Evolutionary conservation across 176 grass and related monocot genomes (phyloP).

Genomic region (Secale cereale): DNA sequence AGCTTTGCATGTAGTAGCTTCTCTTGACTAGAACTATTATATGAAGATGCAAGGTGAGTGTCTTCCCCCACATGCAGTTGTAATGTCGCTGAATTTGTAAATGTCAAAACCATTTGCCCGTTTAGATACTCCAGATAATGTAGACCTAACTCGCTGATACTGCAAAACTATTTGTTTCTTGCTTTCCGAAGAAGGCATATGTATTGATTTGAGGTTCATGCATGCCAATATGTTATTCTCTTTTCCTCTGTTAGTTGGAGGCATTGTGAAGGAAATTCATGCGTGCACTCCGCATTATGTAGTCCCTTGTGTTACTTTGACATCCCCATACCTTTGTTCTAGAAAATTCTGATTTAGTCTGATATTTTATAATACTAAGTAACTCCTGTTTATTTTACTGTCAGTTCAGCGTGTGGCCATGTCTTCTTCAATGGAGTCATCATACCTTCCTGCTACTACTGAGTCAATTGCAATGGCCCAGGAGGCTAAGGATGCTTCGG

Average conservation of each 20-base stretch:
- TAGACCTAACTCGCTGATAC: neutral
- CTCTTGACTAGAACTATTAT: neutral
- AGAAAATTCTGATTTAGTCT: neutral
- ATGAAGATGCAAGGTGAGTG: neutral
- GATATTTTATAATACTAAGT: neutral
- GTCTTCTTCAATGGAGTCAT: slow-evolving; percentile 35
- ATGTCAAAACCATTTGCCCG: neutral
- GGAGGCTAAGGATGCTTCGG: slow-evolving; percentile 55
- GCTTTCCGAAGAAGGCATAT: neutral
- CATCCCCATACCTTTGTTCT: neutral
- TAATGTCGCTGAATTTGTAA: neutral
- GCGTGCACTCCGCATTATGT: neutral
- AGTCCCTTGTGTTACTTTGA: neutral
- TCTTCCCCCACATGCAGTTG: neutral
- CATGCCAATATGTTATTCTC: neutral
- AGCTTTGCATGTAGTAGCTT: neutral
- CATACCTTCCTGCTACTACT: slow-evolving; percentile 53
- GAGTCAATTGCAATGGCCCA: slow-evolving; percentile 61
- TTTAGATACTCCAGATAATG: neutral
- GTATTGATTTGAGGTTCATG: neutral
- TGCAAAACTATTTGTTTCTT: neutral
- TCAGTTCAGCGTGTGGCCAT: neutral
- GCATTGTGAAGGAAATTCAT: neutral
- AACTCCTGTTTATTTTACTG: neutral
- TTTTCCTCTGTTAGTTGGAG: neutral